Base-by-base conservation (phyloP, 23 red algal species). In the Gracilariopsis chorda region DNA sequence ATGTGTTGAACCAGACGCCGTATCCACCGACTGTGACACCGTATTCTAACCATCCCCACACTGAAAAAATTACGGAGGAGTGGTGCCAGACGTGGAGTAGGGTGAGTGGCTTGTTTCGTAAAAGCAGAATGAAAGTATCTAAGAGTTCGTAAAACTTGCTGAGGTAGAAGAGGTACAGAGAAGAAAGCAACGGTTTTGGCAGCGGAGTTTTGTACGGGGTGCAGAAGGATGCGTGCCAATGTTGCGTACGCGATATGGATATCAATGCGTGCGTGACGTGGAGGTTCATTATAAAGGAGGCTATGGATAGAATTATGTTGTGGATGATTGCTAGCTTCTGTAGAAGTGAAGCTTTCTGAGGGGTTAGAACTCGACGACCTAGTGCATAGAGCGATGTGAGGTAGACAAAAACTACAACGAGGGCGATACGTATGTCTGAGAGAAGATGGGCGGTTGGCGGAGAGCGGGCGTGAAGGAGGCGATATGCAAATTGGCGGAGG, bases 41-140 rank as follows among this genome's bases (percentile, higher is more conserved):
- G 62, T 79, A 95, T 36, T 91, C 63, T 11, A 96, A 33, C 97
- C 97, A 99, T 10, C 51, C 53, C 89, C 90, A 99, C 21, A 94
- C 88, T 52, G 93, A 91, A 34, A 89, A 37, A 8, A 95, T 77
- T 10, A 99, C 97, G 36, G 93, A 92, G 27, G 63, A 53, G 59
- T 99, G 97, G 53, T 99, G 97, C 93, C 93, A 99, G 19, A 96
- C 82, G 63, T 99, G 97, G 9, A 99, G 93, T 19, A 94, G 48
- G 51, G 97, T 91, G 1, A 94, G 91, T 33, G 78, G 88, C 20
- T 72, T 78, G 73, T 83, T 41, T 32, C 97, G 88, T 14, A 80
- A 35, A 20, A 95, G 51, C 11, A 99, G 77, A n/a, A 99, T 48
- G 33, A 94, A 69, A 34, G 97, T 99, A 80, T 99, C 97, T 19